phyloP scores from a whole-genome alignment of 768 basidiomycete genomes.

The Infundibulicybe gibba region DNA sequence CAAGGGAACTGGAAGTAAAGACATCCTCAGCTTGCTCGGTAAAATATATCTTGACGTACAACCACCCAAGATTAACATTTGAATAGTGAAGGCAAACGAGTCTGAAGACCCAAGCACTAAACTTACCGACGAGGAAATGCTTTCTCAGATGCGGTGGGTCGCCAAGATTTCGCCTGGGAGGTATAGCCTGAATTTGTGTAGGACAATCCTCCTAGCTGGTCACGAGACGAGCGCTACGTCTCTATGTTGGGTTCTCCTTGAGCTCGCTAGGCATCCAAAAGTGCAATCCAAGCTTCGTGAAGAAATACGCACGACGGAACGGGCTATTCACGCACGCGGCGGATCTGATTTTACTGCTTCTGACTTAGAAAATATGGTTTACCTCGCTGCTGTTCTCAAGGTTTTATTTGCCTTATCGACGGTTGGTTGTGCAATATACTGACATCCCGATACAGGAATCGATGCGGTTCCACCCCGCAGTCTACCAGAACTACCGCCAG shows the following conservation, averaged over 20 bases:
- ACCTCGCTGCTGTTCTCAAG: conserved; percentile 45
- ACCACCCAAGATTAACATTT: neutral
- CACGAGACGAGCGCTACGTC: conserved; percentile 64
- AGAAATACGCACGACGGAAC: conserved; percentile 46
- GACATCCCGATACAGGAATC: conserved; percentile 32
- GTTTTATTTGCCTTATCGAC: conserved; percentile 13
- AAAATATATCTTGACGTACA: neutral
- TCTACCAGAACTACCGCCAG: conserved; percentile 50
- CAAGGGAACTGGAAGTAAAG: conserved; percentile 45
- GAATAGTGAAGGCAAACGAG: conserved; percentile 40
- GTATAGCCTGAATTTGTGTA: conserved; percentile 7
- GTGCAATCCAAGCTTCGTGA: conserved; percentile 58
- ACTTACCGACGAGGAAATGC: conserved; percentile 37
- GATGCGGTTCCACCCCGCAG: conserved; percentile 50
- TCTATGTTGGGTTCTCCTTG: conserved; percentile 58
- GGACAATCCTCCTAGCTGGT: conserved; percentile 43
- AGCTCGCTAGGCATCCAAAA: conserved; percentile 54
- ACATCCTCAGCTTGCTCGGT: conserved; percentile 59
- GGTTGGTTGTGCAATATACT: neutral
- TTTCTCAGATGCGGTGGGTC: conserved; percentile 33
- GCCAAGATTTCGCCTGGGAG: neutral
- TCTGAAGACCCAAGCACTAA: conserved; percentile 28
- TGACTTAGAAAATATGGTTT: conserved; percentile 50
- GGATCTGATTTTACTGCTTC: conserved; percentile 37
- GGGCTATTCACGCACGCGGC: conserved; percentile 28